A percentile compares a stretch with the other conserved stretches of the same genome.
Evolutionary conservation across 352 stramenopile species (phyloP).

Genomic region (Pythium plurisporium): DNA sequence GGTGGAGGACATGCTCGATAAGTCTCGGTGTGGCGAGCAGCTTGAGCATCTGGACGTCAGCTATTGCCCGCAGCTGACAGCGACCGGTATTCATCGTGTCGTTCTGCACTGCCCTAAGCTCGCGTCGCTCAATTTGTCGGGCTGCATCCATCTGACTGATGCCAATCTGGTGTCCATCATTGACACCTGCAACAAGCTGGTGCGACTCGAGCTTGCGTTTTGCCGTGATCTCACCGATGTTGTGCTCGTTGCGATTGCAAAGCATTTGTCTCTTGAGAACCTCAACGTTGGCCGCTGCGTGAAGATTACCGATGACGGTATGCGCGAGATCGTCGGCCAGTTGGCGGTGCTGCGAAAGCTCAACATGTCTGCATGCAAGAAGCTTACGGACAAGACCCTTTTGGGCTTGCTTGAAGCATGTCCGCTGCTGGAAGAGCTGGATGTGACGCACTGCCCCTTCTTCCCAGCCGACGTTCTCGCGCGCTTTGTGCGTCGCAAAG

Average conservation of each 20-base stretch:
- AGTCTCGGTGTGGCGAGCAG: conserved; percentile 31
- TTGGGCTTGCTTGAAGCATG: conserved; percentile 47
- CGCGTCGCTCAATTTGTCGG: conserved; percentile 76
- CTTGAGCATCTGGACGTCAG: conserved; percentile 71
- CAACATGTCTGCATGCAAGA: conserved; percentile 77
- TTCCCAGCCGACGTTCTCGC: conserved; percentile 53
- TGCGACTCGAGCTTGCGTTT: conserved; percentile 67
- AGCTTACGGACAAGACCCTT: conserved; percentile 64
- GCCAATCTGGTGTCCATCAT: conserved; percentile 67
- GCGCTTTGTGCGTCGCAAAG: conserved; percentile 50
- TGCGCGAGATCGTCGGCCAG: conserved; percentile 75
- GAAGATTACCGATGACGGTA: conserved; percentile 82
- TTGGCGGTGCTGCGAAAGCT: conserved; percentile 59
- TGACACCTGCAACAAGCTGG: conserved; percentile 55
- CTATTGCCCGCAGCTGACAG: conserved; percentile 72
- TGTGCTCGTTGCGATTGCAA: conserved; percentile 58
- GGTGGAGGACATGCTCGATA: conserved; percentile 60
- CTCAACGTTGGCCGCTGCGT: conserved; percentile 62
- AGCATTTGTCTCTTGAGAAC: conserved; percentile 76
- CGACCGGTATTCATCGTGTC: conserved; percentile 45
- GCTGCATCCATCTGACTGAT: conserved; percentile 73
- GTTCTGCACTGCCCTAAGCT: conserved; percentile 55
- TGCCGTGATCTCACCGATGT: conserved; percentile 84
- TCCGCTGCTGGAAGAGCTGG: conserved; percentile 56
- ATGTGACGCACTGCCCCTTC: conserved; percentile 75